These are phyloP conservation scores for Albophoma yamanashiensis DNA, from an alignment of 2,329 filamentous ascomycete genomes.

Conservation along the genomic window DNA sequence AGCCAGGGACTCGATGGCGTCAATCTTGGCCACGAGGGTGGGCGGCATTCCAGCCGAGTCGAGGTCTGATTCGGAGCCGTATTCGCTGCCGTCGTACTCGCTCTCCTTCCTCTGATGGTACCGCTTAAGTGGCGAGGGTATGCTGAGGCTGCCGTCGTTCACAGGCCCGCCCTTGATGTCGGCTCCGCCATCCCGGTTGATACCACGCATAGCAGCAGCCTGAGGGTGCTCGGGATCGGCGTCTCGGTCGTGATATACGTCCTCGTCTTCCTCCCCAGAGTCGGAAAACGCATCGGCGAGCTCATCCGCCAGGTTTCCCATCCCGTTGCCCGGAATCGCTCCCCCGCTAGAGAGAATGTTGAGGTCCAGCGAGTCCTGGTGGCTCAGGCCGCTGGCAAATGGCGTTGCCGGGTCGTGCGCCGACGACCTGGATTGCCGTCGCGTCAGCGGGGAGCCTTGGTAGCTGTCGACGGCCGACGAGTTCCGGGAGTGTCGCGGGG, in stretches of 20 bases:
- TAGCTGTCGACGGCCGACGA: conserved; percentile 43
- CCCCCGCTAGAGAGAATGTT: conserved; percentile 31
- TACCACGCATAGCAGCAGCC: not conserved
- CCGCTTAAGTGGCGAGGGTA: conserved; percentile 31
- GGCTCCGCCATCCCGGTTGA: not conserved
- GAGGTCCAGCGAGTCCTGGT: conserved; percentile 36
- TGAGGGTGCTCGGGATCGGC: not conserved
- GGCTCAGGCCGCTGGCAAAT: conserved; percentile 35
- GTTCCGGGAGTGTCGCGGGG: conserved; percentile 48
- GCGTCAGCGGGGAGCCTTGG: conserved; percentile 31
- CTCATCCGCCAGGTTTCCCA: conserved; percentile 74
- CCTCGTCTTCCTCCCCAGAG: conserved; percentile 53
- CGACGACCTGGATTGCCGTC: conserved; percentile 41
- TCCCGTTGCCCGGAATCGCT: conserved; percentile 38
- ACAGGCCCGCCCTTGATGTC: conserved; percentile 11
- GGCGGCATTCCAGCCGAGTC: conserved; percentile 58
- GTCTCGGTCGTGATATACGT: conserved; percentile 36
- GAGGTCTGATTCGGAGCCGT: conserved; percentile 61
- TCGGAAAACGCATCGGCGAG: conserved; percentile 63
- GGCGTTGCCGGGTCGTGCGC: conserved; percentile 38
- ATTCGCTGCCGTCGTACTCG: conserved; percentile 64
- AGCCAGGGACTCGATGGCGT: conserved; percentile 60
- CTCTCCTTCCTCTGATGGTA: conserved; percentile 42
- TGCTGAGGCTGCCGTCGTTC: conserved; percentile 28
- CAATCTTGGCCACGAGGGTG: conserved; percentile 57